phyloP scores from a whole-genome alignment of 805 yeast genomes.

The Wickerhamiella bombiphila region DNA sequence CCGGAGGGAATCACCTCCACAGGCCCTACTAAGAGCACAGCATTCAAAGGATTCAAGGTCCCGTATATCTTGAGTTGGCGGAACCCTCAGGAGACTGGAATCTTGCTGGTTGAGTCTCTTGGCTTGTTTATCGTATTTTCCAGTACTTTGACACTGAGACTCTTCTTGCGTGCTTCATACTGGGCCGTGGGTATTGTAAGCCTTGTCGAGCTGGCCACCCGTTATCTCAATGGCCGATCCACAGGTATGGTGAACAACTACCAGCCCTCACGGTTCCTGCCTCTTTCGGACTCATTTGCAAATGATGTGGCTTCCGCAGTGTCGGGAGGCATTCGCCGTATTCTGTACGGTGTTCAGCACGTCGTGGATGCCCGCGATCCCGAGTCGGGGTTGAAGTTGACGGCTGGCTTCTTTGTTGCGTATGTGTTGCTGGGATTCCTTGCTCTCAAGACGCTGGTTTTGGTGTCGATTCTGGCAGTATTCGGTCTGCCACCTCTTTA shows the following conservation, averaged over 20 bases:
- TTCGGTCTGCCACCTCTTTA: constrained; percentile 70
- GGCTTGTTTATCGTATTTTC: constrained; percentile 38
- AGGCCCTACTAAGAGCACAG: not conserved
- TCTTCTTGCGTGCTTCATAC: constrained; percentile 30
- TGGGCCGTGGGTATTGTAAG: constrained; percentile 50
- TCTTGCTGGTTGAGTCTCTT: constrained; percentile 34
- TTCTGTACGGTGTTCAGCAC: constrained; percentile 20
- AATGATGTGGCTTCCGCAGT: constrained; percentile 29
- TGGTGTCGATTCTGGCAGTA: constrained; percentile 40
- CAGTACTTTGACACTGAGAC: constrained; percentile 20
- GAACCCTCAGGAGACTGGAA: constrained; percentile 62
- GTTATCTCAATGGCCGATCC: constrained; percentile 47
- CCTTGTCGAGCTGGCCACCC: constrained; percentile 62
- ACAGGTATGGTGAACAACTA: constrained; percentile 64
- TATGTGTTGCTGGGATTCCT: constrained; percentile 64
- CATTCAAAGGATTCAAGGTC: constrained; percentile 16
- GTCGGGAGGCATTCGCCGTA: constrained; percentile 26
- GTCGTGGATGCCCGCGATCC: constrained; percentile 31
- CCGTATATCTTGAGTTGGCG: constrained; percentile 52
- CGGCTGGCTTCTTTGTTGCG: constrained; percentile 56
- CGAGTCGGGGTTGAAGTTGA: constrained; percentile 41
- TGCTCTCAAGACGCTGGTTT: constrained; percentile 52
- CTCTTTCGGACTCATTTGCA: constrained; percentile 27
- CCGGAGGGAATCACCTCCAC: too few species aligned
- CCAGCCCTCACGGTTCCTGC: constrained; percentile 41